Percentiles rank a stretch among this genome's conserved stretches.
Conservation (phyloP, 306 rosid genomes). For the Vachellia pachyceras region DNA sequence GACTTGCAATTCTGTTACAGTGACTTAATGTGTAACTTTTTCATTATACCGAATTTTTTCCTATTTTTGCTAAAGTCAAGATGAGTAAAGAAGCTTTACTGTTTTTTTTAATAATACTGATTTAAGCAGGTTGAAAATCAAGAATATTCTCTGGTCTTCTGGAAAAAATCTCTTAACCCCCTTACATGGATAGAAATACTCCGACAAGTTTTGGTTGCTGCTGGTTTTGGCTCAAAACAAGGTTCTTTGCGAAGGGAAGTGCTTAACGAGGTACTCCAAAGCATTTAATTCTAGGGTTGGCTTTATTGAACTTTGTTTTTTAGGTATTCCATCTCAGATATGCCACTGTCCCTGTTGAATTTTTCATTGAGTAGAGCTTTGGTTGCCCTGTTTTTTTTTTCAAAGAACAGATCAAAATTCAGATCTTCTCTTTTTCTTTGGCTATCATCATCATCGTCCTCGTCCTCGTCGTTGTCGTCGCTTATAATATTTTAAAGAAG, state of each 20-base stretch:
- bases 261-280: slow-evolving; percentile 69
- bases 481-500: not conserved
- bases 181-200: slow-evolving; percentile 93
- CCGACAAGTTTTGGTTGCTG: slow-evolving; percentile 87
- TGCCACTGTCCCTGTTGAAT: not conserved
- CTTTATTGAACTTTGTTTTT: not conserved
- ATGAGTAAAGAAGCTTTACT: slow-evolving; percentile 13
- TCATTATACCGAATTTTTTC: slow-evolving; percentile 22
- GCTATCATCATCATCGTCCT: not conserved
- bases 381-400: not conserved
- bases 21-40: slow-evolving; percentile 1
- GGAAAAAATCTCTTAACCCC: slow-evolving; percentile 84
- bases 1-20: not conserved
- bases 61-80: not conserved
- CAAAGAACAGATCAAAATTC: not conserved
- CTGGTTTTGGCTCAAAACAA: slow-evolving; percentile 93
- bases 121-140: slow-evolving; percentile 77
- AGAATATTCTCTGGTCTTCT: slow-evolving; percentile 62
- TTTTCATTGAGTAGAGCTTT: slow-evolving; percentile 13
- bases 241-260: slow-evolving; percentile 64
- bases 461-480: no score
- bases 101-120: slow-evolving; percentile 31
- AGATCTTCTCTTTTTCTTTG: not conserved
- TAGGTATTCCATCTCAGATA: slow-evolving; percentile 15
- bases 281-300: slow-evolving; percentile 11